Conservation (phyloP, 23 red algal genomes). For the Gracilaria domingensis region DNA sequence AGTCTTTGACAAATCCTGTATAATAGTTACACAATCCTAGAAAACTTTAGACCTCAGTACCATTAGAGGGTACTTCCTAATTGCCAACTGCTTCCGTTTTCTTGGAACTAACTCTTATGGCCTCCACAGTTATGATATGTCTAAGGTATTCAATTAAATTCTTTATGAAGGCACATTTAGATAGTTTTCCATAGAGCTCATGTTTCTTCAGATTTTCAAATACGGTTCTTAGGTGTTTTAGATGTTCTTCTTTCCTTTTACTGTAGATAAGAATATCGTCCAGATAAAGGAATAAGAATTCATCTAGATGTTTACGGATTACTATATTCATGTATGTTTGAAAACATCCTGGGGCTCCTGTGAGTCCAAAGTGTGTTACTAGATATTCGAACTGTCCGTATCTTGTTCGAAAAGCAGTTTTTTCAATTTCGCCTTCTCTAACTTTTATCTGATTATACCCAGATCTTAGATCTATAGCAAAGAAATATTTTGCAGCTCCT, state of each 20-base stretch:
- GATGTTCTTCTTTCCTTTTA: conserved; percentile 34
- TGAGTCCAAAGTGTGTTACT: conserved; percentile 45
- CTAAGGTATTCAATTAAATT: conserved; percentile 46
- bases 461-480: conserved; percentile 48
- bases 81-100: conserved; percentile 48
- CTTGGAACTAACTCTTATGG: conserved; percentile 19
- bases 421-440: conserved; percentile 11
- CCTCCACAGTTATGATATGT: conserved; percentile 25
- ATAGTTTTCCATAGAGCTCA: conserved; percentile 24
- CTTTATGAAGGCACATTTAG: conserved; percentile 24
- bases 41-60: conserved; percentile 36
- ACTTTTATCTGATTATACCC: conserved; percentile 54
- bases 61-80: conserved; percentile 1
- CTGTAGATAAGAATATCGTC: conserved; percentile 65
- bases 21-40: conserved; percentile 58
- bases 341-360: conserved; percentile 41
- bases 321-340: conserved; percentile 38
- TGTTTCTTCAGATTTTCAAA: conserved; percentile 41
- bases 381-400: conserved; percentile 58
- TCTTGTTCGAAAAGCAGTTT: conserved; percentile 54
- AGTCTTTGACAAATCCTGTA: conserved; percentile 47
- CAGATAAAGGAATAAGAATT: conserved; percentile 41
- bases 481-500: conserved; percentile 40
- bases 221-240: conserved; percentile 24
- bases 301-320: conserved; percentile 33